phyloP scores from a whole-genome alignment of 768 basidiomycete species.

The Galerina marginata region DNA sequence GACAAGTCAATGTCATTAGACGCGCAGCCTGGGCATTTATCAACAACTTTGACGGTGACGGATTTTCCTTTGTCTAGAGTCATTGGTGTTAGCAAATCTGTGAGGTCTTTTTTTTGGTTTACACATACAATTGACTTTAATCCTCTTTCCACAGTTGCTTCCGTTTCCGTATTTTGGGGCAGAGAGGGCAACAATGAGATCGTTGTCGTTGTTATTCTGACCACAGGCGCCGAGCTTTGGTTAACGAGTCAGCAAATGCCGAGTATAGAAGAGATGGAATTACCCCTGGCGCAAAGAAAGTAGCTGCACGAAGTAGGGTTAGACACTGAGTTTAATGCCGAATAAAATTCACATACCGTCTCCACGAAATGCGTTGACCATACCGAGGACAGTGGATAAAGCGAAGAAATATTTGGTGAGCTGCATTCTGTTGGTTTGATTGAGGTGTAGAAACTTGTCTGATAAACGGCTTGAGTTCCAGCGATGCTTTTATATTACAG shows the following conservation, averaged over 20 bases:
- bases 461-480: too few relatives aligned
- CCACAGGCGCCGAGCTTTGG: slow-evolving; percentile 31
- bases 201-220: slow-evolving; percentile 19
- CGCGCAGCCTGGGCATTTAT: slow-evolving; percentile 1
- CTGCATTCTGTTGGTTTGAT: neutral
- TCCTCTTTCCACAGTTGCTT: slow-evolving; percentile 26
- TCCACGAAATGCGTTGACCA: slow-evolving; percentile 16
- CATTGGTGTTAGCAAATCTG: neutral
- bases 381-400: neutral
- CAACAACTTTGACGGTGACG: neutral
- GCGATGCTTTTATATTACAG: too few relatives aligned
- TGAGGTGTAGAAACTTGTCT: too few relatives aligned
- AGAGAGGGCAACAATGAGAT: slow-evolving; percentile 32
- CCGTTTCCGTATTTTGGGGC: slow-evolving; percentile 23
- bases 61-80: neutral
- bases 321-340: neutral
- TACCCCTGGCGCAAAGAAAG: slow-evolving; percentile 28
- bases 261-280: neutral
- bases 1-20: slow-evolving; percentile 2
- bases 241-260: too few relatives aligned
- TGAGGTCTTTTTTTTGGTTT: neutral
- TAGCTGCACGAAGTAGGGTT: slow-evolving; percentile 18
- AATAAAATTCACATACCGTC: slow-evolving; percentile 17
- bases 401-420: slow-evolving; percentile 1
- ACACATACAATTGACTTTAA: slow-evolving; percentile 27